phyloP scores from a whole-genome alignment of 768 basidiomycete species.

The Amanita polypyramis region DNA sequence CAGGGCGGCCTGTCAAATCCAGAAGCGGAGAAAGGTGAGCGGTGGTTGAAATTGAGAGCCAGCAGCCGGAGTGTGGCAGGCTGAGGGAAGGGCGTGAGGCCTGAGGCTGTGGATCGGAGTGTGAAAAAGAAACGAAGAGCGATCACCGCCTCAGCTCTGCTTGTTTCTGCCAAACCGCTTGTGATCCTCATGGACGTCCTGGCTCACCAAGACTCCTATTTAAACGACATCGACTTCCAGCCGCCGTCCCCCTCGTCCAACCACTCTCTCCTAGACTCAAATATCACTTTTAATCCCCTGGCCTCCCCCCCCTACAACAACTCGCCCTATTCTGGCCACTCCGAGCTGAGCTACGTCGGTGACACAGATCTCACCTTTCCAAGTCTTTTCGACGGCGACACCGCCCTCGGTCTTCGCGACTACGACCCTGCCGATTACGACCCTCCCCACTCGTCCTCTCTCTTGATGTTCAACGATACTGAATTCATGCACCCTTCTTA shows the following conservation, averaged over 20 bases:
- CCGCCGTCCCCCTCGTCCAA: constrained; percentile 16
- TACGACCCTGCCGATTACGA: constrained; percentile 77
- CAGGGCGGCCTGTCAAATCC: background rate
- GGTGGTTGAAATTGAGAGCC: background rate
- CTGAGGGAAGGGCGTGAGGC: background rate
- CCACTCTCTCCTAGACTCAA: constrained; percentile 15
- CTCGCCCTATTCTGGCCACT: constrained; percentile 58
- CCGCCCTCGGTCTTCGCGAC: constrained; percentile 26
- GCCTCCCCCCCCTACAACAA: constrained; percentile 51
- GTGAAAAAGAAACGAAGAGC: background rate
- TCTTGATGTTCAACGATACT: constrained; percentile 50
- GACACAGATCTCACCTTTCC: constrained; percentile 32
- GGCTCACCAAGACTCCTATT: constrained; percentile 1
- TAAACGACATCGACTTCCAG: constrained; percentile 18
- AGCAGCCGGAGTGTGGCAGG: background rate
- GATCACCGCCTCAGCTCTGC: background rate
- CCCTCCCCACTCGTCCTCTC: constrained; percentile 33
- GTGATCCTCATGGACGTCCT: constrained; percentile 1
- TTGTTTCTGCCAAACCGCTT: background rate
- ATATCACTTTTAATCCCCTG: constrained; percentile 16
- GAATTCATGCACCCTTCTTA: constrained; percentile 30
- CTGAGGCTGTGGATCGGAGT: background rate
- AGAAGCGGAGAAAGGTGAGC: background rate
- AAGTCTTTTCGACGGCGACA: constrained; percentile 38
- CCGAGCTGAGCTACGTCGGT: constrained; percentile 52